Evolutionary conservation across 106 monocot species (phyloP), one percentile per base, ranked within the genome.

Genomic region (Acorus calamus): DNA sequence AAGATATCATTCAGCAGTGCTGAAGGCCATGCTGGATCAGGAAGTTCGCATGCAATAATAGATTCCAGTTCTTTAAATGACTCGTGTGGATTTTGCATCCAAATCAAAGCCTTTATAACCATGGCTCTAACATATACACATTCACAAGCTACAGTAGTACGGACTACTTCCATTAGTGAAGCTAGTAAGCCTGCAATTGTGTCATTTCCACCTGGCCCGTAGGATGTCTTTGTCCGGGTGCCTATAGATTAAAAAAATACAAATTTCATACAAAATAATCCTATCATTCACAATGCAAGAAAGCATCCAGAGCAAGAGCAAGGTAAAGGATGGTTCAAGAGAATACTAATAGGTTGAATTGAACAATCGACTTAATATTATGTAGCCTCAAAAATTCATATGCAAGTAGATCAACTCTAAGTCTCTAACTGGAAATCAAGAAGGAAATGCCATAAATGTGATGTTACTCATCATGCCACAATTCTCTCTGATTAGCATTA

Each of bases 51-150:
- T 47, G 96, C 90, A 79, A 96, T 96, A 28, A 91, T 96, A 59
- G 77, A 69, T 79, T 82, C 74, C 52, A 96, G 60, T 68, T 96
- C 96, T 14, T 96, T 91, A 79, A 96, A 91, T 58, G 87, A 85
- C 53, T 96, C 91, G 67, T 88, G 77, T 62, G 96, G 85, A 62
- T 91, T 91, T 84, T 91, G 96, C 90, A 96, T 96, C 96, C 96
- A 96, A 57, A 96, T 81, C 69, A 96, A 66, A 69, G 96, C 96
- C 75, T 96, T 96, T 69, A 96, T 78, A 11, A 96, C 91, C 91
- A 91, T 91, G 50, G 76, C 84, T 68, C 96, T 79, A 72, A 96
- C 96, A 83, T 96, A 96, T 51, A 84, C 90, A 81, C 96, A 96
- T 76, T 96, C 96, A 73, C 96, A 96, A 61, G 96, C 91, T 48